Evolutionary conservation across 495 filamentous ascomycete species (phyloP), one percentile per base, ranked within the genome.

Genomic region (Penicillium maclennaniae): DNA sequence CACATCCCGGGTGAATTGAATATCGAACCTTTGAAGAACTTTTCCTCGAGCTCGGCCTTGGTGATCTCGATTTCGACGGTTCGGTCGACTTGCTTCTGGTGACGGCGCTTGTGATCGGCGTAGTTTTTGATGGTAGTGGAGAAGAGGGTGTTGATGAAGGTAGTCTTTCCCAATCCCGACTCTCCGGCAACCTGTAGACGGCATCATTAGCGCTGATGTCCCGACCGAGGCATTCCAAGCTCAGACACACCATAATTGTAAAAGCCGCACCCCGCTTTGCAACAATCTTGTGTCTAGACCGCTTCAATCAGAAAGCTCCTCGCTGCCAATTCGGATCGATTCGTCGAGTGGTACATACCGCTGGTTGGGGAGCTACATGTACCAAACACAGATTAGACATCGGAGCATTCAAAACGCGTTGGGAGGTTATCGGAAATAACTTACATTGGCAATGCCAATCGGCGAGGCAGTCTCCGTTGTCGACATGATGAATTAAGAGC

Each of bases 51-150:
- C 79, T 98, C 93, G 45, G 93, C 93, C 82, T 98, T 98, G 69
- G 93, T 98, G 68, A 98, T 98, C 72, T 97, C 93, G 65, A 98
- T 98, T 79, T 98, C 93, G 49, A 98, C 93, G 9, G 93, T 98
- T 77, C 97, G 97, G 80, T 98, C 93, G 49, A 96, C 81, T 77
- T 98, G 93, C 83, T 98, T 98, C 75, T 91, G 89, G 75, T 98
- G 93, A 61, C 93, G 88, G 71, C 89, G 87, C 79, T 93, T 91
- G 82, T 98, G 93, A 70, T 98, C 93, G 78, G 93, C 92, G 71
- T 98, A 98, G 83, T 97, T 98, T 81, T 98, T 98, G 82, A 98
- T 98, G 62, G 93, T 98, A 54, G 93, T 98, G 45, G 93, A 97
- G 79, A 98, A 98, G 31, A 98, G 83, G 47, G 93, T 98, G 85